Percentiles rank a stretch among this genome's conserved stretches.
phyloP scores from a whole-genome alignment of 2,329 filamentous ascomycete species.

The Cytospora piceae region DNA sequence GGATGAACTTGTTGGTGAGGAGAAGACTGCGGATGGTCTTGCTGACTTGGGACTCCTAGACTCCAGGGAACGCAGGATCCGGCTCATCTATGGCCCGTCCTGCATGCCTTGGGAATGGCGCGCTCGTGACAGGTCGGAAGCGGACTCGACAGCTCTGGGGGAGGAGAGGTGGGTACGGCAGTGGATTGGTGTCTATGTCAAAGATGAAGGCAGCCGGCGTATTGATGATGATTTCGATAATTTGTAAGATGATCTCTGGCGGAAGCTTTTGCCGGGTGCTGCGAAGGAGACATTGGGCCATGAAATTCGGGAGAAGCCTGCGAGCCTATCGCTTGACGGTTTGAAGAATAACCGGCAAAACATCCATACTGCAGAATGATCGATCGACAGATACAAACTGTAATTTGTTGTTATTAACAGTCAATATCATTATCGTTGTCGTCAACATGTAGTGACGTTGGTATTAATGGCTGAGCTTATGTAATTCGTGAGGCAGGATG shows the following conservation, averaged over 20 bases:
- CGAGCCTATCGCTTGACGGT: no score
- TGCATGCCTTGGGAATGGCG: accelerated
- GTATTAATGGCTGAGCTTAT: neutral
- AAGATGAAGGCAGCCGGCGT: constrained; percentile 11
- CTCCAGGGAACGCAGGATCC: neutral
- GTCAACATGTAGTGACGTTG: neutral
- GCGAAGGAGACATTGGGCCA: no score
- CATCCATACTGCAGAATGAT: no score
- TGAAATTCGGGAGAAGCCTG: no score
- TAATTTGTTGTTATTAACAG: no score
- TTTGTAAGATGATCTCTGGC: neutral
- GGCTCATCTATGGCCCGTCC: no score
- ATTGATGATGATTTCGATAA: neutral
- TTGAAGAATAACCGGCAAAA: no score
- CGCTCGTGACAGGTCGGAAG: neutral
- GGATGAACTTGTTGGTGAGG: neutral
- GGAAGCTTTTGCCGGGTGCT: neutral
- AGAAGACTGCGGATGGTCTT: constrained; percentile 13
- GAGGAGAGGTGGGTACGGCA: neutral
- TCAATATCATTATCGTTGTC: neutral
- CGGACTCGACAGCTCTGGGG: neutral
- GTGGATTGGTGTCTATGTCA: neutral
- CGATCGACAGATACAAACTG: neutral
- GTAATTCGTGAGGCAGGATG: neutral
- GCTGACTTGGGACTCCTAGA: neutral